Percentiles rank a stretch among this genome's conserved stretches.
These are phyloP conservation scores for Neonectria neomacrospora DNA, from an alignment of 2,329 filamentous ascomycete genomes.

Conservation along the genomic window DNA sequence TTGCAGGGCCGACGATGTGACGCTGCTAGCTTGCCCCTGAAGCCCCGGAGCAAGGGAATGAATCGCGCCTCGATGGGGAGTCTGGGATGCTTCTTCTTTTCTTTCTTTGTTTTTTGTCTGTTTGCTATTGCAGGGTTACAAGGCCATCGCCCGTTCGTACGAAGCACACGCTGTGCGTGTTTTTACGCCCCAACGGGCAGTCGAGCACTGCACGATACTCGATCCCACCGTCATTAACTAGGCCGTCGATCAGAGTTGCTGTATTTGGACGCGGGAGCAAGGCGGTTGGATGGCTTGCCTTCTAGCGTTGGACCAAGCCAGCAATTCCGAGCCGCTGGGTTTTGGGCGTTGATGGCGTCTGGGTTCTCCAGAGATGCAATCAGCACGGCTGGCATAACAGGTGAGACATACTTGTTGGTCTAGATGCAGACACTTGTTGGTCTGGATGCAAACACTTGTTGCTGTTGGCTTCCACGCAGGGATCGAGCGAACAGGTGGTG, in stretches of 20 bases:
- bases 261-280: background rate
- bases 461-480: too few relatives aligned
- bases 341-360: background rate
- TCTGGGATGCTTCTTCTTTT: background rate
- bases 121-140: background rate
- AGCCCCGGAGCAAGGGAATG: conserved; percentile 9
- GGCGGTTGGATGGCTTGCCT: background rate
- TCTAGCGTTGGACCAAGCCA: background rate
- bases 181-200: background rate
- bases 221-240: background rate
- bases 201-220: background rate
- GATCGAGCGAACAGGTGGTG: background rate
- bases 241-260: background rate
- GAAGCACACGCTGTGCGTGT: too few relatives aligned
- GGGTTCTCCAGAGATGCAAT: background rate
- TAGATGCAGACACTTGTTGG: background rate
- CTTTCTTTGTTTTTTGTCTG: too few relatives aligned
- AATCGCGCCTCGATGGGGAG: background rate
- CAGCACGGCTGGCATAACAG: too few relatives aligned
- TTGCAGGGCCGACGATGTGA: conserved; percentile 1
- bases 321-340: background rate
- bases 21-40: conserved; percentile 11
- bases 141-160: background rate
- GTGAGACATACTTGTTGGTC: background rate
- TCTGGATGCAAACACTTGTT: too few relatives aligned